Evolutionary conservation across 2,329 filamentous ascomycete species (phyloP), one percentile per base, ranked within the genome.

Genomic region (Penicillium glabrum): DNA sequence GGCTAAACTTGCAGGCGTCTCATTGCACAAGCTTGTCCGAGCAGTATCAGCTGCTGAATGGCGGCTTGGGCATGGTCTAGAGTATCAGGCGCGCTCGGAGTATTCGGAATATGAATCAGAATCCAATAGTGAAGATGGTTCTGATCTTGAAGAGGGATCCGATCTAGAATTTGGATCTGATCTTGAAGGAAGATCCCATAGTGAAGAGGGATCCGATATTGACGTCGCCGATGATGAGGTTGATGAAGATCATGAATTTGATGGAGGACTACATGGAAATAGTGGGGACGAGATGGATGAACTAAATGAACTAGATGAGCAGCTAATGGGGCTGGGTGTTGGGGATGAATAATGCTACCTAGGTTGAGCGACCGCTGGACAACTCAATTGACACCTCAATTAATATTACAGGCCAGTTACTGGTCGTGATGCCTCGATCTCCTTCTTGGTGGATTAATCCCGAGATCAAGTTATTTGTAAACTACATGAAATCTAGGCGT

Each of bases 1-100:
- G 11, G 82, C 83, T 10, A 75, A 74, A 57, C 66, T 82, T 16
- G 77, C 77, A 7, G 84, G 81, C 7, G 63, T 84, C 33, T 79
- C 79, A 11, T 58, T 86, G 46, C 71, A 78, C 26, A 79, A 77
- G 35, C 70, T 87, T 44, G 66, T 85, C 14, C 72, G 71, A 54
- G 80, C 79, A 16, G 82, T 86, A 0, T 77, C 75, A 46, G 71
- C 77, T 35, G 75, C 79, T 0, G 85, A 87, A 65, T 60, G 69
- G 53, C 77, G 67, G 58, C 67, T 83, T 54, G 68, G 75, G 47
- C 69, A 66, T 51, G 75, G 72, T 67, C 65, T 72, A 55, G 75
- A 69, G 46, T 69, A 70, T 41, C 65, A 67, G 60, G 72, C 72
- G 46, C 69, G 72, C 33, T 63, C 66, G 8, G 69, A 72, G 33